Percentiles rank a stretch among this genome's conserved stretches.
These are phyloP conservation scores for Cornus suecica DNA, from an alignment of 148 eudicot species.

Conservation along the genomic window DNA sequence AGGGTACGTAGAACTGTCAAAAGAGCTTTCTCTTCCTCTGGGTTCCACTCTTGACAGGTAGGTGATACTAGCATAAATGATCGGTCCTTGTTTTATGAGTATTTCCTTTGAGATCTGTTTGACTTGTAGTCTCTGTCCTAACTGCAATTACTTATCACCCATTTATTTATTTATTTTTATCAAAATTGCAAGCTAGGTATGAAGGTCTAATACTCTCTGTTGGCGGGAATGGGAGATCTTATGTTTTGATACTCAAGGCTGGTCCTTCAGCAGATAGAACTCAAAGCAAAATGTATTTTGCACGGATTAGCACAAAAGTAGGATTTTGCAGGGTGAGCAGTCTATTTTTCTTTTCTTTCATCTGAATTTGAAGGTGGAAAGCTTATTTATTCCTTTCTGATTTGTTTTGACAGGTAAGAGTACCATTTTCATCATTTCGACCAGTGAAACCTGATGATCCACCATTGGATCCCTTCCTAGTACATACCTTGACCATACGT, in stretches of 20 bases:
- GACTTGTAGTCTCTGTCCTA: too few species aligned
- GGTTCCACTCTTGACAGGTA: conserved; percentile 93
- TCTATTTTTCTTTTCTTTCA: conserved; percentile 11
- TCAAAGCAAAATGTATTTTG: conserved; percentile 74
- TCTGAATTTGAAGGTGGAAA: conserved; percentile 27
- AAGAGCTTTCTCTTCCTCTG: conserved; percentile 81
- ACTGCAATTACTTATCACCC: too few species aligned
- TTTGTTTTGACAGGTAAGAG: conserved; percentile 59
- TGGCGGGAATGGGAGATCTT: conserved; percentile 98
- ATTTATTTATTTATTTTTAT: background rate
- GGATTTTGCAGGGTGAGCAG: conserved; percentile 89
- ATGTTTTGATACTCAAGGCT: conserved; percentile 74
- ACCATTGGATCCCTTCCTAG: conserved; percentile 92
- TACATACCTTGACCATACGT: conserved; percentile 81
- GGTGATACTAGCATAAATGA: conserved; percentile 5
- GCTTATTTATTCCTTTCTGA: conserved; percentile 31
- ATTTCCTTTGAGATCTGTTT: background rate
- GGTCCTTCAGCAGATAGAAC: conserved; percentile 70
- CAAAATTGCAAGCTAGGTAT: conserved; percentile 46
- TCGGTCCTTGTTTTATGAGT: background rate
- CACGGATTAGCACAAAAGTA: conserved; percentile 82
- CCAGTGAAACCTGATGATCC: conserved; percentile 90
- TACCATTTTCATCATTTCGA: conserved; percentile 89
- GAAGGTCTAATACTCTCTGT: conserved; percentile 91
- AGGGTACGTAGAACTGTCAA: conserved; percentile 82